Evolutionary conservation across 352 stramenopile species (phyloP), one percentile per base, ranked within the genome.

Genomic region (Phytophthora meadii): DNA sequence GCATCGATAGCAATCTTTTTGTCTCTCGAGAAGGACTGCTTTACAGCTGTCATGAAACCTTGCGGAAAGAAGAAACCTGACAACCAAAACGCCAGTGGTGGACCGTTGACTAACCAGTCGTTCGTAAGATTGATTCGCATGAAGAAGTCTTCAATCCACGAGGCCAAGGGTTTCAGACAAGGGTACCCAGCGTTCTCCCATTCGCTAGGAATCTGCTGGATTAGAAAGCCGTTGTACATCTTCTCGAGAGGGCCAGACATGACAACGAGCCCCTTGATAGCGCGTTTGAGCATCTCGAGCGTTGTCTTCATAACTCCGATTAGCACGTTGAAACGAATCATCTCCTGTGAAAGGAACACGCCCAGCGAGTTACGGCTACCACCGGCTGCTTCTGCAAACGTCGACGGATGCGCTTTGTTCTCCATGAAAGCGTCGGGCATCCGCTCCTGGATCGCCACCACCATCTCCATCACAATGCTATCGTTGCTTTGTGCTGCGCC

Each of bases 11-110:
- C 90, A 34, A 97, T 97, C 49, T 90, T 76, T 47, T 92, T 92
- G 34, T 97, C 83, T 14, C 95, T 82, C 2, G 92, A 94, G 66
- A 92, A 97, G 10, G 89, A 93, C 72, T 98, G 95, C 76, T 98
- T 97, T 5, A 98, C 92, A 10, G 85, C 94, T 0, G 94, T 98
- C 84, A 98, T 97, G 68, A 98, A 98, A 24, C 92, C 94, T 61
- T 98, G 95, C 3, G 94, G 95, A 70, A 98, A 98, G 77, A 98
- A 98, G 71, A 98, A 98, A 0, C 92, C 93, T 10, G 88, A 90
- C n/a, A 98, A 49, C 95, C 95, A 98, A 67, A 90, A 98, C 9
- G 86, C 76, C 7, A 82, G 39, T 3, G 92, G 88, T 14, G 93
- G 89, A 0, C 93, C 93, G 0, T 92, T 69, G 10, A 80, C 74